Evolutionary conservation across 2,329 filamentous ascomycete genomes (phyloP), one percentile per base, ranked within the genome.

Genomic region (Fusarium nisikadoi): DNA sequence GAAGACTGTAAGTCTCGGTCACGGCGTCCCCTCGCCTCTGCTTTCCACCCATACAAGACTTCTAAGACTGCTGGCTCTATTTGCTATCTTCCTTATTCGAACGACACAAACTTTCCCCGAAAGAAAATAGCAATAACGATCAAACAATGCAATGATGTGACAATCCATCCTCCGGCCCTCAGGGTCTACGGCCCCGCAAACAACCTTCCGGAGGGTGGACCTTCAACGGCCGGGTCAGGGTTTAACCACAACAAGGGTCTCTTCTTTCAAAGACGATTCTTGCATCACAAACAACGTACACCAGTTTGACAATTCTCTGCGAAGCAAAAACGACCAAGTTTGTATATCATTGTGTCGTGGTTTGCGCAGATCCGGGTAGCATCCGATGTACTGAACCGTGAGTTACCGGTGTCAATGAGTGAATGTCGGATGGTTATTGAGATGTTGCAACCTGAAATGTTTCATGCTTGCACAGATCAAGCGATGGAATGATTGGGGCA

Each of bases 101-200:
- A 13, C 13, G 25, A 13, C 19, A 5, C 23, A 35, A 38, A 50
- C 33, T 4, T 12, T 31, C 1, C 13, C 35, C 2, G 19, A 29
- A 16, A 25, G 27, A 29, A 29, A 29, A 8, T 29, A 8, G 27
- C 27, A 29, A 29, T 9, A 29, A 29, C 27, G 3, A 29, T 29
- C 27, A 8, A 29, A 29, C 7, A 29, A 9, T 29, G 7, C 7
- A 29, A 29, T 62, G 65, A 59, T 49, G 29, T 62, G 70, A 54
- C 39, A 39, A 42, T 62, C 27, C 65, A 46, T 53, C n/a, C 33
- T 53, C 60, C 52, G 47, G 53, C 25, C 23, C 27, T 64, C 49
- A 60, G 65, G 65, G 62, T 71, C 70, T 73, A 57, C 70, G 49
- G 70, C 66, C 70, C 70, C 70, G 66, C 66, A 73, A 59, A 55